phyloP scores from a whole-genome alignment of 441 rosid genomes.

The Euphorbia schlechtendalii region DNA sequence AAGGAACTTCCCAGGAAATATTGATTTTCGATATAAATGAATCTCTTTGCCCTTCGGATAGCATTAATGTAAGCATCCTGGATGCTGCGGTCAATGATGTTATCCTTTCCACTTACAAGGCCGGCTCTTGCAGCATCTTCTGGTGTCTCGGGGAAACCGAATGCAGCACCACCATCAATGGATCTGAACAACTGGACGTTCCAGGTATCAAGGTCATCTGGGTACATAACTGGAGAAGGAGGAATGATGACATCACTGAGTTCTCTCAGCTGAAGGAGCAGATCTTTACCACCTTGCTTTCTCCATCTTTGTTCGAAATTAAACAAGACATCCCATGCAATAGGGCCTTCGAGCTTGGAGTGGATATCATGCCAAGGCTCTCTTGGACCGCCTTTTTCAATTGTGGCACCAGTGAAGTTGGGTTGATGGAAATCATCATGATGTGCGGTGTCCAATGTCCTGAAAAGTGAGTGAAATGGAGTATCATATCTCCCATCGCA shows the following conservation, averaged over 20 bases:
- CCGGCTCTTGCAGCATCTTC: constrained; percentile 95
- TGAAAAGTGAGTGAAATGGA: constrained; percentile 91
- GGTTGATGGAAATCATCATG: constrained; percentile 99
- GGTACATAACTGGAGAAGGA: constrained; percentile 82
- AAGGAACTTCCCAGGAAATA: constrained; percentile 95
- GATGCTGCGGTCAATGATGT: constrained; percentile 90
- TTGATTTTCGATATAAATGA: constrained; percentile 87
- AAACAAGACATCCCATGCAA: constrained; percentile 94
- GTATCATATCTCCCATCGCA: constrained; percentile 97
- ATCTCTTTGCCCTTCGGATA: constrained; percentile 86
- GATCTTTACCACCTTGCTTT: constrained; percentile 87
- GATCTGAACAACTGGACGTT: constrained; percentile 90
- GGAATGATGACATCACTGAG: constrained; percentile 67
- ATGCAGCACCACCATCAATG: constrained; percentile 96
- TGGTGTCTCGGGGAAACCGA: constrained; percentile 93
- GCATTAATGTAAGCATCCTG: constrained; percentile 94
- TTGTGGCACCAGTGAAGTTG: constrained; percentile 67
- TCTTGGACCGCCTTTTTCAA: constrained; percentile 95
- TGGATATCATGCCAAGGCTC: constrained; percentile 99
- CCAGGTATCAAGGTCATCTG: constrained; percentile 87
- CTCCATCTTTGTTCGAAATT: constrained; percentile 97
- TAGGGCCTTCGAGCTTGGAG: constrained; percentile 92
- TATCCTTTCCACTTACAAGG: constrained; percentile 96
- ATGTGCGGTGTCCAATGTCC: constrained; percentile 91
- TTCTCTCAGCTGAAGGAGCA: constrained; percentile 71